Evolutionary conservation across 257 asterid genomes (phyloP), one percentile per base, ranked within the genome.

Genomic region (Ballota nigra): DNA sequence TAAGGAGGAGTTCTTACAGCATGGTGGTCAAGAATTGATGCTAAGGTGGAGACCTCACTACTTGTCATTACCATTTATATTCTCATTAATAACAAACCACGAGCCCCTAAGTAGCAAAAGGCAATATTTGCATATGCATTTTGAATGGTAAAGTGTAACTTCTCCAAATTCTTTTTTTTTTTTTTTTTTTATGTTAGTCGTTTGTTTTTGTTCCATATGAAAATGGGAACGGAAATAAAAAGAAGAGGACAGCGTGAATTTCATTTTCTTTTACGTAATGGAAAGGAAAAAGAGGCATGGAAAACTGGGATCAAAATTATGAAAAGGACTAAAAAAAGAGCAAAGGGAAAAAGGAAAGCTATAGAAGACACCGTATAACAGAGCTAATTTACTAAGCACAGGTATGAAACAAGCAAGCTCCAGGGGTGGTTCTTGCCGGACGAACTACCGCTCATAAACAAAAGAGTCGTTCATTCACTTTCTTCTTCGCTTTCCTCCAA

Each of bases 401-500:
- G 8, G 31, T 56, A 19, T 6, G 43, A 8, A 59, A 2, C 23
- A 15, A 59, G 66, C 62, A 23, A 55, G 31, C 66, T 29, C 24
- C 41, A 29, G 41, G 13, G 8, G 9, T n/a, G 55, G 55, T n/a
- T 47, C 20, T 47, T 8, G 20, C 22, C 5, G 2, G 10, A 18
- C 4, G 0, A 2, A 18, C 26, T 19, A 20, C 8, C 28, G n/a
- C 5, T 40, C n/a, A 40, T 40, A 20, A 2, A 40, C 49, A 11
- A 12, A 43, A 51, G n/a, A 71, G 8, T 40, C 60, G 24, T 69
- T 86, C 81, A 90, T 43, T 90, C 86, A 69, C 86, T 83, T 66
- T 91, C 96, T 57, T 90, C 95, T 15, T 74, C 92, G 63, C 82
- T 80, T 41, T 82, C 90, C 65, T 83, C 96, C 85, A 89, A 45